Evolutionary conservation across 495 filamentous ascomycete species (phyloP), one percentile per base, ranked within the genome.

Genomic region (Daldinia bambusicola): DNA sequence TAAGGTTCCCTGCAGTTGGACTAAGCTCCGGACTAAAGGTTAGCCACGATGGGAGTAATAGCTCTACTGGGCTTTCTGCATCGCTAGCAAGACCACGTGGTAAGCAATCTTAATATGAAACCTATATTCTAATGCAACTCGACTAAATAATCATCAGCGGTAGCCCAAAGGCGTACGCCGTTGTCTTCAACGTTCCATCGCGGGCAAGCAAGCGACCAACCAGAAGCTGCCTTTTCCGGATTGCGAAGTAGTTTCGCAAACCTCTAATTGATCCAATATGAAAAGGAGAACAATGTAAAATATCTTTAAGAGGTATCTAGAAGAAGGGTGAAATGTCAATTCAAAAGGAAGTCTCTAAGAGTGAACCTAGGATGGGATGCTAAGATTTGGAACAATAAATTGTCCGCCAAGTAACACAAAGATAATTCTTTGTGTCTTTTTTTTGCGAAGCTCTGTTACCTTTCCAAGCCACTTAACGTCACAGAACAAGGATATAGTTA

Each of bases 21-120:
- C 43, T 77, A 58, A 77, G 73, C 57, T 77, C 75, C 4, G 75
- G 75, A 6, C 36, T 77, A 37, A 77, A 72, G 50, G 56, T 66
- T 1, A 67, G 74, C 13, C 70, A 75, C 22, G 55, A 66, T 30
- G 65, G 61, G 36, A 52, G 52, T 20, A 48, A 63, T 20, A 48
- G 61, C 13, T 13, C 61, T 18, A 63, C 56, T 14, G 51, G 73
- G 3, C 63, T 74, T 10, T 14, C 40, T 2, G 36, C 38, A 13
- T 56, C 56, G 2, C 38, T 65, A 56, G 62, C 73, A 37, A 71
- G 61, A 59, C 70, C 74, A 30, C 74, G 66, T 70, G 70, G 75
- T 67, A 20, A 62, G 56, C 32, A n/a, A 14, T 38, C 26, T 51
- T 8, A 1, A 3, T 36, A 31, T 0, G n/a, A 10, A 31, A 38